A percentile compares a stretch with the other conserved stretches of the same genome.
Evolutionary conservation across 2,329 filamentous ascomycete genomes (phyloP).

Genomic region (Harringtonia lauricola): DNA sequence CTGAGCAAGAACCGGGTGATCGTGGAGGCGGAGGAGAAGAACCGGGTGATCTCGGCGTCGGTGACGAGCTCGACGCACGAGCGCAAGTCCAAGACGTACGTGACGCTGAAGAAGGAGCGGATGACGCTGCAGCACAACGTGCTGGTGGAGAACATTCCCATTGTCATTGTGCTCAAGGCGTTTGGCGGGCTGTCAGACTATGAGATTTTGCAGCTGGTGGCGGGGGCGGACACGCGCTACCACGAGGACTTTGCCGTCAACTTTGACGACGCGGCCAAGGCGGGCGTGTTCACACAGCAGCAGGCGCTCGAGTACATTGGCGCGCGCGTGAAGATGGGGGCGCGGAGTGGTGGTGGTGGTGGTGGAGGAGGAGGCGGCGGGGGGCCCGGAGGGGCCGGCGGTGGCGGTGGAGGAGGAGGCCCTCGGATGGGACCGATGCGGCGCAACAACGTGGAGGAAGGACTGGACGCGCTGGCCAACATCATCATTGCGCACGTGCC

Average conservation of each 20-base stretch:
- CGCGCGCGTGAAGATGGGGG: constrained; percentile 75
- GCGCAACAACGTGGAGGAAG: constrained; percentile 81
- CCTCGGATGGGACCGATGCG: constrained; percentile 33
- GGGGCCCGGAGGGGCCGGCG: constrained; percentile 1
- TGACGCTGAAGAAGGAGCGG: constrained; percentile 85
- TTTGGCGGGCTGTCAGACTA: constrained; percentile 90
- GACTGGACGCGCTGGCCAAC: constrained; percentile 81
- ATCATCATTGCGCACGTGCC: constrained; percentile 92
- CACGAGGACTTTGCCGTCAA: constrained; percentile 94
- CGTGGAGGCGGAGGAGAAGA: constrained; percentile 85
- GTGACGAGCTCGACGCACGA: constrained; percentile 97
- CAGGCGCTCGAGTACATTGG: constrained; percentile 93
- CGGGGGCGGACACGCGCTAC: constrained; percentile 76
- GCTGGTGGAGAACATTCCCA: constrained; percentile 84
- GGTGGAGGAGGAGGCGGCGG: neutral
- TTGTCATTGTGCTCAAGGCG: constrained; percentile 86
- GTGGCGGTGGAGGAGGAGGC: constrained; percentile 20
- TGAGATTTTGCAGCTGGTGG: constrained; percentile 85
- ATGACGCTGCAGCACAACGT: constrained; percentile 90
- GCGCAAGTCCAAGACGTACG: constrained; percentile 94
- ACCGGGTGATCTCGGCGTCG: constrained; percentile 86
- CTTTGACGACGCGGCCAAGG: constrained; percentile 81
- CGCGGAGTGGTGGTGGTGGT: constrained; percentile 33
- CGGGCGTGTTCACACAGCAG: constrained; percentile 82
- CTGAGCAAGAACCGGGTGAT: constrained; percentile 98